phyloP scores from a whole-genome alignment of 2,329 filamentous ascomycete species.

The Alternaria triticina region DNA sequence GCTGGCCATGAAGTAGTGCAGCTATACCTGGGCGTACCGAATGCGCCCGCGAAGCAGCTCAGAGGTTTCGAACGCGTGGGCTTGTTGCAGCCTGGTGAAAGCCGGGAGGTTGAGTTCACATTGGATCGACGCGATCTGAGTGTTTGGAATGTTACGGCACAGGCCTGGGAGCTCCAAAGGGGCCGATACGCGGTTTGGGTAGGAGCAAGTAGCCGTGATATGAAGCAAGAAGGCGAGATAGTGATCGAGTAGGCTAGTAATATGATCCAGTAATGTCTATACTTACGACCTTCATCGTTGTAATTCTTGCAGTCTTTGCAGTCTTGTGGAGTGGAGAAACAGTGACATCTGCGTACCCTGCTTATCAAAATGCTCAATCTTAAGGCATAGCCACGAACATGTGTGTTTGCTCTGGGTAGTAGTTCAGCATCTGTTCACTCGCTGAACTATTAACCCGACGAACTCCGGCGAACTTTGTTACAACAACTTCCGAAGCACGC shows the following conservation, averaged over 20 bases:
- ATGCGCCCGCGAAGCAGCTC: slow-evolving; percentile 69
- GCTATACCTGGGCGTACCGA: slow-evolving; percentile 68
- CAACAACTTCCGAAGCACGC: neutral
- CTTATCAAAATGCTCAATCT: neutral
- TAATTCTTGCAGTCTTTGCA: neutral
- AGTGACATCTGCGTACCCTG: neutral
- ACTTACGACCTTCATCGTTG: neutral
- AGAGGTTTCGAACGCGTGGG: slow-evolving; percentile 79
- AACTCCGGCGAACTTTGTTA: neutral
- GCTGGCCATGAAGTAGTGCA: slow-evolving; percentile 75
- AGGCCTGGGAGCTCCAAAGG: slow-evolving; percentile 73
- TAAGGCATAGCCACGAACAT: neutral
- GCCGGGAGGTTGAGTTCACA: slow-evolving; percentile 66
- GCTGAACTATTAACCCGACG: neutral
- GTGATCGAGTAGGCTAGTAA: slow-evolving; percentile 1
- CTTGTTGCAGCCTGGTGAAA: slow-evolving; percentile 68
- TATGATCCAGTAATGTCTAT: neutral
- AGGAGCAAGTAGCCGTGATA: slow-evolving; percentile 46
- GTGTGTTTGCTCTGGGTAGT: neutral
- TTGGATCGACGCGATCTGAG: slow-evolving; percentile 80
- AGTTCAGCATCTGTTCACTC: neutral
- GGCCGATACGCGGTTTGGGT: slow-evolving; percentile 40
- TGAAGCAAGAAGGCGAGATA: slow-evolving; percentile 29
- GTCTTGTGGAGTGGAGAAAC: neutral
- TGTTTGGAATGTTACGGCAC: slow-evolving; percentile 77